A percentile compares a stretch with the other conserved stretches of the same genome.
These are phyloP conservation scores for Citropsis articulata DNA, from an alignment of 345 rosid species.

Conservation along the genomic window DNA sequence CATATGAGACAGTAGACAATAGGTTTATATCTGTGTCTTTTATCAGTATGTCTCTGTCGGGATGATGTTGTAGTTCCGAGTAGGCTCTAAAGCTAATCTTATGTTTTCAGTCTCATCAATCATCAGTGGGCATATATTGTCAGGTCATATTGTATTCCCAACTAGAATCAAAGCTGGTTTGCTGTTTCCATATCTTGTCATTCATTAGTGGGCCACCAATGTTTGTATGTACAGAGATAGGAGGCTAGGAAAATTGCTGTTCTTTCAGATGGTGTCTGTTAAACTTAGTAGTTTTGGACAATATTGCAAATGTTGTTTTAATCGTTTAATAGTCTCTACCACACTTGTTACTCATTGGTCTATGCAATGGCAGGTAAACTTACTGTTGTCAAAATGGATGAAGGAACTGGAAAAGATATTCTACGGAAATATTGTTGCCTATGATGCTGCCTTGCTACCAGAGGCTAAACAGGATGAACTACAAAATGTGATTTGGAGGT, in stretches of 20 bases:
- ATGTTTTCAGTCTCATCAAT: background rate
- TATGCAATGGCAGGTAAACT: conserved; percentile 64
- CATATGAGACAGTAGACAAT: background rate
- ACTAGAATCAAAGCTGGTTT: background rate
- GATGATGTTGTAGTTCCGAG: background rate
- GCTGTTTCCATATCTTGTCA: background rate
- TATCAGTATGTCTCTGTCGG: background rate
- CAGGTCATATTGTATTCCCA: background rate
- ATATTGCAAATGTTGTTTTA: background rate
- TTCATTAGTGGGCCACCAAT: background rate
- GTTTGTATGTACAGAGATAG: background rate
- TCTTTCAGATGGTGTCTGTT: background rate
- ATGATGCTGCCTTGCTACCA: conserved; percentile 81
- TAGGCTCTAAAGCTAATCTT: background rate
- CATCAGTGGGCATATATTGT: background rate
- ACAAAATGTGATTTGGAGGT: conserved; percentile 79
- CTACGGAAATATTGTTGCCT: conserved; percentile 88
- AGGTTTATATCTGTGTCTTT: background rate
- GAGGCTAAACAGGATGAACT: conserved; percentile 76
- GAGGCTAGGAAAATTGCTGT: background rate
- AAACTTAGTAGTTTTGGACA: background rate
- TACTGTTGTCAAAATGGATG: conserved; percentile 85
- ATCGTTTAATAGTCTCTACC: background rate
- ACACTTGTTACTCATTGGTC: conserved; percentile 4
- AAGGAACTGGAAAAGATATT: conserved; percentile 95